Evolutionary conservation across 2,329 filamentous ascomycete species (phyloP).

Genomic region (Byssoonygena ceratinophila): DNA sequence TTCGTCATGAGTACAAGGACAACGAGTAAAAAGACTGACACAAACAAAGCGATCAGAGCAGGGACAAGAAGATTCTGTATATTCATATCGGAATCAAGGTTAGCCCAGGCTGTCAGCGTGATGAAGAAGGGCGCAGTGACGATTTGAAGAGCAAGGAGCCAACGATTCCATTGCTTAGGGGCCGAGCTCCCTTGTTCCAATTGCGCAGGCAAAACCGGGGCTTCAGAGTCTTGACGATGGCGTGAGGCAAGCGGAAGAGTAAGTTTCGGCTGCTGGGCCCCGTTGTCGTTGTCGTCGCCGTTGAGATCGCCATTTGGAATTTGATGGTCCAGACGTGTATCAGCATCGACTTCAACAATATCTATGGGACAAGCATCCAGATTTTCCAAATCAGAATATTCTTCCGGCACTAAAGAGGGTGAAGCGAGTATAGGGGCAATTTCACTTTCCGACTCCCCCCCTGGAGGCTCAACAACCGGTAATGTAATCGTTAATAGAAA

Average conservation of each 20-base stretch:
- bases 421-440: background rate
- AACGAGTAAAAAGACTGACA: slow-evolving; percentile 56
- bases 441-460: slow-evolving; percentile 36
- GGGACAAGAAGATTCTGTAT: slow-evolving; percentile 46
- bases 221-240: slow-evolving; percentile 29
- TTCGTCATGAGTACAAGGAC: slow-evolving; percentile 53
- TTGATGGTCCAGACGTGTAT: background rate
- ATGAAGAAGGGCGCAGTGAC: slow-evolving; percentile 82
- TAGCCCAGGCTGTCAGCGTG: slow-evolving; percentile 55
- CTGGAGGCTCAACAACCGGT: slow-evolving; percentile 70
- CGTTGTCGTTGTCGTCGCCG: slow-evolving; percentile 16
- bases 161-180: slow-evolving; percentile 67
- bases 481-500: slow-evolving; percentile 82
- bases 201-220: slow-evolving; percentile 28
- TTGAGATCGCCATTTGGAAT: slow-evolving; percentile 1
- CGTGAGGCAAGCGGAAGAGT: background rate
- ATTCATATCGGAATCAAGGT: slow-evolving; percentile 48
- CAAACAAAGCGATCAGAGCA: slow-evolving; percentile 54
- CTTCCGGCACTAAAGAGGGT: slow-evolving; percentile 26
- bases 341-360: background rate
- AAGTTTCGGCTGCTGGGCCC: slow-evolving; percentile 1
- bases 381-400: slow-evolving; percentile 22
- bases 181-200: slow-evolving; percentile 23
- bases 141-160: slow-evolving; percentile 75
- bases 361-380: background rate